Percentiles rank a stretch among this genome's conserved stretches.
Evolutionary conservation across 495 filamentous ascomycete genomes (phyloP).

Genomic region (Staphylotrichum tortipilum): DNA sequence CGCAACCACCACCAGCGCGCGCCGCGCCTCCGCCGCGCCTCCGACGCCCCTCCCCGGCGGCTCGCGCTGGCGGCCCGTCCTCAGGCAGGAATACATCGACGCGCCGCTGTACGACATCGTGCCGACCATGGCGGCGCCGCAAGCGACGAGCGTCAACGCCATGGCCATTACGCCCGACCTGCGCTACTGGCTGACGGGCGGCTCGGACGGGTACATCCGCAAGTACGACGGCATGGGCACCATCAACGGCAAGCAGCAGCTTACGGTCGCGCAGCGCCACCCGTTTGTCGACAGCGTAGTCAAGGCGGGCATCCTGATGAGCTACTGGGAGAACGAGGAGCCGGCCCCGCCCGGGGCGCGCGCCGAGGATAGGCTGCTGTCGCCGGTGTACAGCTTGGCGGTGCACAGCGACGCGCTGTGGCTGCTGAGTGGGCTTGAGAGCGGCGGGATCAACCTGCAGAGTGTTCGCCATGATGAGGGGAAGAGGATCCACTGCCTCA

Average conservation of each 20-base stretch:
- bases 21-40: slow-evolving; percentile 43
- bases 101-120: slow-evolving; percentile 92
- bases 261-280: slow-evolving; percentile 93
- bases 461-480: slow-evolving; percentile 94
- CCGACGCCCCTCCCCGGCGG: slow-evolving; percentile 32
- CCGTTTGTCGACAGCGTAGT: slow-evolving; percentile 96
- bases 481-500: slow-evolving; percentile 69
- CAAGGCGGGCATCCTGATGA: slow-evolving; percentile 85
- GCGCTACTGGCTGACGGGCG: slow-evolving; percentile 90
- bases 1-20: slow-evolving; percentile 21
- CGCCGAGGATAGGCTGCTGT: slow-evolving; percentile 50
- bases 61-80: slow-evolving; percentile 49
- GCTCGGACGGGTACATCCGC: slow-evolving; percentile 86
- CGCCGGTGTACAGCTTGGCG: slow-evolving; percentile 89
- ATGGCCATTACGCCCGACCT: slow-evolving; percentile 89
- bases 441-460: slow-evolving; percentile 85
- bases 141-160: slow-evolving; percentile 91
- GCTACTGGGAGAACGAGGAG: slow-evolving; percentile 89
- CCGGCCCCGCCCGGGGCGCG: slow-evolving; percentile 34
- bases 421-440: slow-evolving; percentile 83
- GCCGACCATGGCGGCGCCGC: slow-evolving; percentile 91
- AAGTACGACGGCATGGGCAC: slow-evolving; percentile 95
- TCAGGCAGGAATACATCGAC: slow-evolving; percentile 71
- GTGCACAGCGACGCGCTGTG: slow-evolving; percentile 83
- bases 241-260: slow-evolving; percentile 83